phyloP scores from a whole-genome alignment of 2,329 filamentous ascomycete genomes.

The Cytospora schulzeri region DNA sequence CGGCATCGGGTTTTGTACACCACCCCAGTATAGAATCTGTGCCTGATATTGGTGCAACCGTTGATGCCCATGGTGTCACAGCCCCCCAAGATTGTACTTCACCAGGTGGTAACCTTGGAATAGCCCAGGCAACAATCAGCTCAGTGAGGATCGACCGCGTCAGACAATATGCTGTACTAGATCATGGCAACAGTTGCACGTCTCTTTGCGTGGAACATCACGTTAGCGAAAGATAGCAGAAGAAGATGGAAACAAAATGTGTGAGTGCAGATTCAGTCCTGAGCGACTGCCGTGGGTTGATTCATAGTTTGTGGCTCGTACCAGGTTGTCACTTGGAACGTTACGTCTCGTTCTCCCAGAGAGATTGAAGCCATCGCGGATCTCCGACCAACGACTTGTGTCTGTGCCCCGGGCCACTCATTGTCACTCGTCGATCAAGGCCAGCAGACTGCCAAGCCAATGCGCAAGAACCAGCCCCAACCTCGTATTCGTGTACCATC shows the following conservation, averaged over 20 bases:
- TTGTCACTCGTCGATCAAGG: not conserved
- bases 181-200: not conserved
- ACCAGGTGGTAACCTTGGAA: not conserved
- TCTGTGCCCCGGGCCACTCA: not conserved
- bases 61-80: not conserved
- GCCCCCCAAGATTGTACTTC: not conserved
- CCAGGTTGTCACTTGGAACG: not conserved
- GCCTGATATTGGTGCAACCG: not conserved
- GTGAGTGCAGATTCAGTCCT: too few species aligned
- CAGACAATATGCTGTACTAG: not conserved
- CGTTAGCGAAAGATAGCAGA: not conserved
- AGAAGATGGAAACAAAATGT: not conserved
- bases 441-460: not conserved
- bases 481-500: not conserved
- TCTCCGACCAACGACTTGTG: too few species aligned
- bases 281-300: not conserved
- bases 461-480: not conserved
- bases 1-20: not conserved
- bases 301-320: not conserved
- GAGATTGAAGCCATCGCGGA: not conserved
- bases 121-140: not conserved
- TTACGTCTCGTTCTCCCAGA: not conserved
- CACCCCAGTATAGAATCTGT: not conserved
- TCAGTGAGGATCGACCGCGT: not conserved
- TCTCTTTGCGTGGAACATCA: not conserved